Conservation (phyloP, 23 red algal genomes). For the Gracilaria vermiculophylla region DNA sequence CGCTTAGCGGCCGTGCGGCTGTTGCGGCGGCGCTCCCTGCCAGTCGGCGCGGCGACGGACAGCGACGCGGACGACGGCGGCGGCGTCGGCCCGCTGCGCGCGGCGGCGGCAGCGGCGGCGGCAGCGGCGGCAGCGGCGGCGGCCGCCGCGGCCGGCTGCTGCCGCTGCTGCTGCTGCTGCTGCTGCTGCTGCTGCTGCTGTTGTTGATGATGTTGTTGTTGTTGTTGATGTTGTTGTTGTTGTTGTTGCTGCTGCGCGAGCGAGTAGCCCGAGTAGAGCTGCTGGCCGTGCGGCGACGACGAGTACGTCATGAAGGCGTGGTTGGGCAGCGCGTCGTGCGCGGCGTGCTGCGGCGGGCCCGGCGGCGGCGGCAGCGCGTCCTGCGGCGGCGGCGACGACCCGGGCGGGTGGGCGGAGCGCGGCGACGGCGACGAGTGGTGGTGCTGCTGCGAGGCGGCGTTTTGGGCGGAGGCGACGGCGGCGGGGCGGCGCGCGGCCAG, state of each 20-base stretch:
- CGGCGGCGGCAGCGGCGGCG: too few relatives aligned
- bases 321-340: neutral
- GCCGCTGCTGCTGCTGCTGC: too few relatives aligned
- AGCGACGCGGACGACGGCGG: neutral
- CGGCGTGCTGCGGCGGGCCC: neutral
- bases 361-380: constrained; percentile 2
- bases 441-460: neutral
- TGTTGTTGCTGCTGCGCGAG: neutral
- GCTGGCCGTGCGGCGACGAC: neutral
- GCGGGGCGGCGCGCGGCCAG: neutral
- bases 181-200: too few relatives aligned
- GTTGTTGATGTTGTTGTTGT: too few relatives aligned
- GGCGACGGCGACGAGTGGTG: neutral
- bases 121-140: too few relatives aligned
- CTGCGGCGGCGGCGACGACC: neutral
- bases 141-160: too few relatives aligned
- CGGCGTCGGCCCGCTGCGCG: too few relatives aligned
- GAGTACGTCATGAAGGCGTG: constrained; percentile 4
- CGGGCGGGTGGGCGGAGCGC: neutral
- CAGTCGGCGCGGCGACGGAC: neutral
- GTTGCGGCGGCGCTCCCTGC: constrained; percentile 14
- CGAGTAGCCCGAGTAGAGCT: neutral
- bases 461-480: neutral
- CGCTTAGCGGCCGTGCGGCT: neutral
- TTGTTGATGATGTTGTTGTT: too few relatives aligned